A percentile compares a stretch with the other conserved stretches of the same genome.
These are phyloP conservation scores for Oryza officinalis DNA, from an alignment of 176 grass and related monocot genomes.

Conservation along the genomic window DNA sequence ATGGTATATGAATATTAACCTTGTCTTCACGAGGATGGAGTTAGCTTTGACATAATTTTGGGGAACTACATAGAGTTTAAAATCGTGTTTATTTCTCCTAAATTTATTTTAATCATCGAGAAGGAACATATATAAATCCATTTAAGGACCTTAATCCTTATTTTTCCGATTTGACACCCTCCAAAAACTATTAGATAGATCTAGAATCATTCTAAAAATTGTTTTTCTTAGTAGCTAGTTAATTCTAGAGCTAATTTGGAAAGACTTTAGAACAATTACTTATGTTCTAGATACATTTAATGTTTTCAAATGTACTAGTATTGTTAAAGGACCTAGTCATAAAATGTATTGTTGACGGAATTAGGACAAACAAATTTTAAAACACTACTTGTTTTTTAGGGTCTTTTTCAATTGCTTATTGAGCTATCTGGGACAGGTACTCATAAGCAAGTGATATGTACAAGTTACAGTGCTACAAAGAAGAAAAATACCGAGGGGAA, in stretches of 20 bases:
- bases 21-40: too few species aligned
- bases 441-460: neutral
- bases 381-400: neutral
- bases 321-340: neutral
- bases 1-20: neutral
- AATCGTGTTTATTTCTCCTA: neutral
- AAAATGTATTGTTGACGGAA: neutral
- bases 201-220: neutral
- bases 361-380: neutral
- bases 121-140: neutral
- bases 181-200: neutral
- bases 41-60: neutral
- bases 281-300: neutral
- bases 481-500: neutral
- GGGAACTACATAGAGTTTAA: neutral
- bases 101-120: neutral
- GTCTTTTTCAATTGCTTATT: neutral
- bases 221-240: neutral
- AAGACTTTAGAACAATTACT: too few species aligned
- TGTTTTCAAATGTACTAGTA: neutral
- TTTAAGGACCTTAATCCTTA: neutral
- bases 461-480: neutral
- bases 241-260: neutral
- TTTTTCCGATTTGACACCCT: neutral
- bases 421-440: neutral